These are phyloP conservation scores for Acer negundo DNA, from an alignment of 345 rosid genomes.

Conservation along the genomic window DNA sequence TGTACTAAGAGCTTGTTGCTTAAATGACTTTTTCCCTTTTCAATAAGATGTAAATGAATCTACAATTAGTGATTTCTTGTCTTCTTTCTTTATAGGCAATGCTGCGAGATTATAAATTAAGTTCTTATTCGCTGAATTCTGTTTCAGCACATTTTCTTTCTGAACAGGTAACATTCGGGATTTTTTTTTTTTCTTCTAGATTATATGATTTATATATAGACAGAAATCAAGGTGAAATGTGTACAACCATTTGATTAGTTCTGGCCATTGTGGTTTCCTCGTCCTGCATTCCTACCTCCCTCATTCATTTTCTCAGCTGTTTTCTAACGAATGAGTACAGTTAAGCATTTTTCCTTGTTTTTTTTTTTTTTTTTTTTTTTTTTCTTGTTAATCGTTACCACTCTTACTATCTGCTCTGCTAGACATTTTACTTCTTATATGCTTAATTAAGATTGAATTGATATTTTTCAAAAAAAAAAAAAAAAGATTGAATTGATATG, in stretches of 20 bases:
- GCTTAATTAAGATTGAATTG: neutral
- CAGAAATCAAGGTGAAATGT: neutral
- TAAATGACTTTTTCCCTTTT: slow-evolving; percentile 16
- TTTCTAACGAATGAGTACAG: neutral
- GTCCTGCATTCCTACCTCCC: neutral
- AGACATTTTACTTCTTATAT: neutral
- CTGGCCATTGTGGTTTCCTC: neutral
- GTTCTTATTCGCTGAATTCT: slow-evolving; percentile 94
- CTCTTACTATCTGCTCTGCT: neutral
- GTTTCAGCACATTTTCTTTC: slow-evolving; percentile 98
- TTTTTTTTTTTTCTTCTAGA: neutral
- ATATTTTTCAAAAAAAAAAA: no score
- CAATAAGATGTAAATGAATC: slow-evolving; percentile 20
- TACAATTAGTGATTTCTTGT: slow-evolving; percentile 9
- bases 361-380: neutral
- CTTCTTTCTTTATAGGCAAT: slow-evolving; percentile 50
- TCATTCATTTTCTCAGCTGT: neutral
- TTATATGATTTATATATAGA: neutral
- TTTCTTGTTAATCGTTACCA: neutral
- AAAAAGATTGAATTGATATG: neutral
- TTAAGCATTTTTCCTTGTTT: neutral
- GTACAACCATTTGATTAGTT: neutral
- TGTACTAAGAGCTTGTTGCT: slow-evolving; percentile 16
- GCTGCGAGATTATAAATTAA: slow-evolving; percentile 89
- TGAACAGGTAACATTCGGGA: slow-evolving; percentile 67